Evolutionary conservation across 345 rosid genomes (phyloP).

Genomic region (Hibiscus tridactylites): DNA sequence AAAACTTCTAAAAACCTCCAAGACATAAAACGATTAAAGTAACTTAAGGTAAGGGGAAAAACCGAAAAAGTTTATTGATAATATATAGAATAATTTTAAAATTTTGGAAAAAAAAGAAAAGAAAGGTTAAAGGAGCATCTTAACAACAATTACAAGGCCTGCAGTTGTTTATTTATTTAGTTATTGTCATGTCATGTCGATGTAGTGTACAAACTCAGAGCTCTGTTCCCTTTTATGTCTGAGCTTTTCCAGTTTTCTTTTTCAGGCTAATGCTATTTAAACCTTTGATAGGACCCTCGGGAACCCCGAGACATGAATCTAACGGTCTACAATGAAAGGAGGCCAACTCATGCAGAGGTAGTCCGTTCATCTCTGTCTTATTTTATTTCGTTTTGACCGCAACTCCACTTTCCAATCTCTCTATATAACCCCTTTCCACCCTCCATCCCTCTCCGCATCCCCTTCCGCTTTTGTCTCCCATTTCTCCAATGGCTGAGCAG

Average conservation of each 20-base stretch:
- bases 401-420: conserved; percentile 25
- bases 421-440: conserved; percentile 38
- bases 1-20: too few relatives aligned
- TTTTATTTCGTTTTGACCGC: conserved; percentile 31
- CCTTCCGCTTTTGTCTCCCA: too few relatives aligned
- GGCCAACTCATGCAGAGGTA: background rate
- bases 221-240: background rate
- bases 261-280: background rate
- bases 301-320: conserved; percentile 1
- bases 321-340: conserved; percentile 1
- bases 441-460: conserved; percentile 41
- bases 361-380: background rate
- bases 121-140: too few relatives aligned
- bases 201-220: too few relatives aligned
- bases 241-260: background rate
- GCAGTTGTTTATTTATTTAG: too few relatives aligned
- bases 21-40: too few relatives aligned
- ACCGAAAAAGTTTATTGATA: too few relatives aligned
- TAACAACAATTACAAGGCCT: too few relatives aligned
- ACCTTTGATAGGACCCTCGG: conserved; percentile 2
- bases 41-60: too few relatives aligned
- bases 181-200: too few relatives aligned
- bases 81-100: too few relatives aligned
- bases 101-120: too few relatives aligned
- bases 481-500: conserved; percentile 34